Conservation (phyloP, 1,284 basidiomycete genomes). For the Gastroboletus turbinatus region DNA sequence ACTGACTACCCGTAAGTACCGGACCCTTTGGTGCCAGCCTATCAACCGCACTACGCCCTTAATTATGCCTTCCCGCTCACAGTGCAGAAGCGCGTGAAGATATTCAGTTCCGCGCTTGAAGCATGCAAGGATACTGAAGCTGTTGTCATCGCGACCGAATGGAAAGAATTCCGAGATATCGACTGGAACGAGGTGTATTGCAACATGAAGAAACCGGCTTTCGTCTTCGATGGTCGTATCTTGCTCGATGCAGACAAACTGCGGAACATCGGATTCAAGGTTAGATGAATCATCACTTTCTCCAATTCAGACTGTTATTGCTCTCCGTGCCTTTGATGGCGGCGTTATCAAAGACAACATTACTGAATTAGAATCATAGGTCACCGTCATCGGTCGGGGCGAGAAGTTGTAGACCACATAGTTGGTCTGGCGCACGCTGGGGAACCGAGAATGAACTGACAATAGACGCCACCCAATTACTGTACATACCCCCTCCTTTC, state of each 20-base stretch:
- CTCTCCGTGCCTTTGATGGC: slow-evolving; percentile 4
- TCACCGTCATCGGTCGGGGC: slow-evolving; percentile 37
- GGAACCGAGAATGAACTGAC: not conserved
- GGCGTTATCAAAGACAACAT: slow-evolving; percentile 5
- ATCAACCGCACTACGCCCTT: not conserved
- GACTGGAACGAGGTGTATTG: slow-evolving; percentile 88
- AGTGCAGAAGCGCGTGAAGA: slow-evolving; percentile 88
- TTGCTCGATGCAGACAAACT: slow-evolving; percentile 82
- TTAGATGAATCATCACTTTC: slow-evolving; percentile 38
- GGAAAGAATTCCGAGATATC: slow-evolving; percentile 93
- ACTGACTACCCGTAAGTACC: slow-evolving; percentile 57
- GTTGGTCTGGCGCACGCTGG: not conserved
- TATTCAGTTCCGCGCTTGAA: slow-evolving; percentile 76
- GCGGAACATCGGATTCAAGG: slow-evolving; percentile 90
- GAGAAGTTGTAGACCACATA: slow-evolving; percentile 28
- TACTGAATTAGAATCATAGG: slow-evolving; percentile 22
- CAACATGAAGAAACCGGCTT: slow-evolving; percentile 94
- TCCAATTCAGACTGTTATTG: not conserved
- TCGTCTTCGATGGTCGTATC: slow-evolving; percentile 91
- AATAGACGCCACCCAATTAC: slow-evolving; percentile 10
- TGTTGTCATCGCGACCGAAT: slow-evolving; percentile 91
- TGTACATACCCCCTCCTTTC: not conserved
- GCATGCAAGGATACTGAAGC: slow-evolving; percentile 91
- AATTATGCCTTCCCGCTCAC: slow-evolving; percentile 2
- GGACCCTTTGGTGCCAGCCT: not conserved